A percentile compares a stretch with the other conserved stretches of the same genome.
Conservation (phyloP, 108 stramenopile genomes). For the Nitzschia sp. region DNA sequence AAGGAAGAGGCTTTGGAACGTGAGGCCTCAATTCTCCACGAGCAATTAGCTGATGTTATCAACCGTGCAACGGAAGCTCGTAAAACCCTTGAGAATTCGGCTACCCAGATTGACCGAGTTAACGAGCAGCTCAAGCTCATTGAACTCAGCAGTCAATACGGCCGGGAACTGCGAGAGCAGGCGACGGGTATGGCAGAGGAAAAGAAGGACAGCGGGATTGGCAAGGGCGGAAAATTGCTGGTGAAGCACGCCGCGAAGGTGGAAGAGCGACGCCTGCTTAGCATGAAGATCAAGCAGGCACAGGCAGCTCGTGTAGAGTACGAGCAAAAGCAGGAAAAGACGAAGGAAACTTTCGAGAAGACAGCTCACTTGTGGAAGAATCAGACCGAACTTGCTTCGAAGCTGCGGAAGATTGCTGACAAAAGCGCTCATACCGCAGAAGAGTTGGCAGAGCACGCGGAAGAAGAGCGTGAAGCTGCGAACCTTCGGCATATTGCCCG, state of each 20-base stretch:
- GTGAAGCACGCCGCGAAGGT: slow-evolving; percentile 56
- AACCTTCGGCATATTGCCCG: slow-evolving; percentile 63
- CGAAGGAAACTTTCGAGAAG: slow-evolving; percentile 52
- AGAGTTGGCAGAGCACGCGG: slow-evolving; percentile 78
- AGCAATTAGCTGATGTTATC: slow-evolving; percentile 34
- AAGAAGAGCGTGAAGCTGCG: slow-evolving; percentile 84
- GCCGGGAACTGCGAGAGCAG: slow-evolving; percentile 32
- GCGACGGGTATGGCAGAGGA: slow-evolving; percentile 15
- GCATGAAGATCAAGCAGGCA: slow-evolving; percentile 27
- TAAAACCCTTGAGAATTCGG: slow-evolving; percentile 50
- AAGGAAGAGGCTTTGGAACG: slow-evolving; percentile 69
- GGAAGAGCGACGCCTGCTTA: slow-evolving; percentile 43
- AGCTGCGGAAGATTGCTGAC: slow-evolving; percentile 64
- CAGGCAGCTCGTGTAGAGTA: background rate
- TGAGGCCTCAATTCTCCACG: slow-evolving; percentile 46
- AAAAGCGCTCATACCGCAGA: slow-evolving; percentile 59
- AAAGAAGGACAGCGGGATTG: slow-evolving; percentile 31
- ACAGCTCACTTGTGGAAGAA: slow-evolving; percentile 50
- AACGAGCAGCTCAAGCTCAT: slow-evolving; percentile 66
- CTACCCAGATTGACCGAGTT: slow-evolving; percentile 49
- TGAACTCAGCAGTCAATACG: slow-evolving; percentile 44
- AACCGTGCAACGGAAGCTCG: slow-evolving; percentile 42
- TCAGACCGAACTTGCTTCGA: slow-evolving; percentile 68
- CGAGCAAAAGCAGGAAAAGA: slow-evolving; percentile 41
- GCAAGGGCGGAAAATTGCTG: slow-evolving; percentile 22